Evolutionary conservation across 768 basidiomycete species (phyloP).

Genomic region (Lactifluus echinatus): DNA sequence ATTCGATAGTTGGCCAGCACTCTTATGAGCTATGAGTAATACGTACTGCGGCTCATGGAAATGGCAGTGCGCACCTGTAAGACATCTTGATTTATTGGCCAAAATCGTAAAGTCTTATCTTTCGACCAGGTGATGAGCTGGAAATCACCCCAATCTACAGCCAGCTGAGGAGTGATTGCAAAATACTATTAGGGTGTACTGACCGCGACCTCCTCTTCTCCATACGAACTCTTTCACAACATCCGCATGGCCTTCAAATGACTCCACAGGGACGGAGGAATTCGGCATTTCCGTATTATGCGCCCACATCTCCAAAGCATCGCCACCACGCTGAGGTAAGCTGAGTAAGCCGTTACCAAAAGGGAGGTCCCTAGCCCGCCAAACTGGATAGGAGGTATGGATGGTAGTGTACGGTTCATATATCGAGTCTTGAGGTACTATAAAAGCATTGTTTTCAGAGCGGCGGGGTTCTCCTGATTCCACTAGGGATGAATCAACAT

Average conservation of each 20-base stretch:
- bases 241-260: slow-evolving; percentile 83
- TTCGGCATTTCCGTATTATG: slow-evolving; percentile 25
- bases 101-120: slow-evolving; percentile 84
- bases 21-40: slow-evolving; percentile 17
- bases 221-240: slow-evolving; percentile 99
- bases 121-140: slow-evolving; percentile 78
- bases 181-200: slow-evolving; percentile 7
- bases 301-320: slow-evolving; percentile 76
- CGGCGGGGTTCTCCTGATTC: slow-evolving; percentile 1
- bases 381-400: slow-evolving; percentile 80
- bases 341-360: slow-evolving; percentile 86
- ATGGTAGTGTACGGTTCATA: slow-evolving; percentile 45
- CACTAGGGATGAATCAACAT: slow-evolving; percentile 34
- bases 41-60: not conserved
- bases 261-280: slow-evolving; percentile 47
- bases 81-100: slow-evolving; percentile 69
- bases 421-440: slow-evolving; percentile 12
- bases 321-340: slow-evolving; percentile 81
- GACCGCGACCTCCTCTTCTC: slow-evolving; percentile 60
- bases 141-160: slow-evolving; percentile 38
- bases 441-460: slow-evolving; percentile 3
- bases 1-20: slow-evolving; percentile 23
- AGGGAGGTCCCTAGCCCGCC: slow-evolving; percentile 87
- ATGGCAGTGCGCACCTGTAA: slow-evolving; percentile 44
- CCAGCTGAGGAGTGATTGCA: not conserved